Evolutionary conservation across 176 grass and related monocot species (phyloP).

Genomic region (Tuctoria greenei): DNA sequence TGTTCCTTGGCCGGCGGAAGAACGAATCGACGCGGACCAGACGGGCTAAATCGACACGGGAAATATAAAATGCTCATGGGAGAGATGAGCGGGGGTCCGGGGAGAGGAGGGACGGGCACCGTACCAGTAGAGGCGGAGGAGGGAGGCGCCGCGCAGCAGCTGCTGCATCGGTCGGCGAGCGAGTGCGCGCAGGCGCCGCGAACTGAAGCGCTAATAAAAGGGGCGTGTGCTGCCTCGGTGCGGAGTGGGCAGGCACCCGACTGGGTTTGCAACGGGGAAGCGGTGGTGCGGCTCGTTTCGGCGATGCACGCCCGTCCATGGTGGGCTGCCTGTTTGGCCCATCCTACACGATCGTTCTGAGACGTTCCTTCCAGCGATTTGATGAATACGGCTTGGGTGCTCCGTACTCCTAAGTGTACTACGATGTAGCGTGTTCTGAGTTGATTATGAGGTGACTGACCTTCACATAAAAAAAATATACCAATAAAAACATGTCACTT

Average conservation of each 20-base stretch:
- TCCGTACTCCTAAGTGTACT: too few relatives aligned
- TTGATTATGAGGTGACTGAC: too few relatives aligned
- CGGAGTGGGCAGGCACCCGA: neutral
- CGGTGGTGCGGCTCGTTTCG: neutral
- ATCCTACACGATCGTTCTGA: neutral
- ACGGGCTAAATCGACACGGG: constrained; percentile 4
- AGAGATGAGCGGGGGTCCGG: neutral
- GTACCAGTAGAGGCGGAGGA: constrained; percentile 35
- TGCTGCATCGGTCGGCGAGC: constrained; percentile 57
- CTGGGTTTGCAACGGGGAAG: neutral
- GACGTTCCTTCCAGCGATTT: too few relatives aligned
- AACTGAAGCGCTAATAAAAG: constrained; percentile 18
- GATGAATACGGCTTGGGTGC: too few relatives aligned
- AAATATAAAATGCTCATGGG: constrained; percentile 23
- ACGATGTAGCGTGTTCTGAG: too few relatives aligned
- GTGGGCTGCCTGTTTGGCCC: too few relatives aligned
- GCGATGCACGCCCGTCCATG: too few relatives aligned
- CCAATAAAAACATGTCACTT: too few relatives aligned
- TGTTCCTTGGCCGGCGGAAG: neutral
- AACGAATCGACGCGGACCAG: constrained; percentile 25
- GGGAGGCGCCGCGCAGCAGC: constrained; percentile 42
- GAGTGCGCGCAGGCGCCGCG: constrained; percentile 22
- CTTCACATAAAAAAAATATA: too few relatives aligned
- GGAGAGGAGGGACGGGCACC: neutral
- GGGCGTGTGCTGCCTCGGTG: neutral